A percentile compares a stretch with the other conserved stretches of the same genome.
Conservation (phyloP, 768 basidiomycete genomes). For the Tricholoma hemisulphureum region DNA sequence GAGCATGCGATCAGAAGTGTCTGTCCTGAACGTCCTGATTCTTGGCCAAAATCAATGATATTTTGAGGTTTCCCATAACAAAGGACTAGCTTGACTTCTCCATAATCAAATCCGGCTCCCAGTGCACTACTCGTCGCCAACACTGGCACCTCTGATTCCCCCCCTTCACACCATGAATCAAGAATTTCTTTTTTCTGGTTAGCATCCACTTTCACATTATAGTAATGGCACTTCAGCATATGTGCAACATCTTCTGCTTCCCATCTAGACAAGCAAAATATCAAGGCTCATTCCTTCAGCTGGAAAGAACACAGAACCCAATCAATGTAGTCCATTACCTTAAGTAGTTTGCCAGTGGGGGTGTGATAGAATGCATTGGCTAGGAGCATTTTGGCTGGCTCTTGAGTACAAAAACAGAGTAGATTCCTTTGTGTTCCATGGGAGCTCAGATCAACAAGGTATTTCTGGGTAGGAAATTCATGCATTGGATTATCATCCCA, state of each 20-base stretch:
- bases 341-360: not conserved
- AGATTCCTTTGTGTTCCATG: not conserved
- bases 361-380: not conserved
- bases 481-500: not conserved
- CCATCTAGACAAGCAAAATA: not conserved
- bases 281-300: not conserved
- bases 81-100: not conserved
- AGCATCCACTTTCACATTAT: not conserved
- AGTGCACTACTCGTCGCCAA: not conserved
- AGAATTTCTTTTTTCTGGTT: not conserved
- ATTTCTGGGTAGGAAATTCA: not conserved
- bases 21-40: not conserved
- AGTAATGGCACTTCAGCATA: not conserved
- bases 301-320: not conserved
- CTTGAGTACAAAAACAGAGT: not conserved
- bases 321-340: not conserved
- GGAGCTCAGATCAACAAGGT: not conserved
- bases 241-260: not conserved
- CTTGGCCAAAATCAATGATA: not conserved
- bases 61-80: not conserved
- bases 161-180: not conserved
- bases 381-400: not conserved
- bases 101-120: not conserved
- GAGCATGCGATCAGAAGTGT: not conserved
- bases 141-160: not conserved